Evolutionary conservation across 2,329 filamentous ascomycete species (phyloP).

Genomic region (Sporothrix pallida): DNA sequence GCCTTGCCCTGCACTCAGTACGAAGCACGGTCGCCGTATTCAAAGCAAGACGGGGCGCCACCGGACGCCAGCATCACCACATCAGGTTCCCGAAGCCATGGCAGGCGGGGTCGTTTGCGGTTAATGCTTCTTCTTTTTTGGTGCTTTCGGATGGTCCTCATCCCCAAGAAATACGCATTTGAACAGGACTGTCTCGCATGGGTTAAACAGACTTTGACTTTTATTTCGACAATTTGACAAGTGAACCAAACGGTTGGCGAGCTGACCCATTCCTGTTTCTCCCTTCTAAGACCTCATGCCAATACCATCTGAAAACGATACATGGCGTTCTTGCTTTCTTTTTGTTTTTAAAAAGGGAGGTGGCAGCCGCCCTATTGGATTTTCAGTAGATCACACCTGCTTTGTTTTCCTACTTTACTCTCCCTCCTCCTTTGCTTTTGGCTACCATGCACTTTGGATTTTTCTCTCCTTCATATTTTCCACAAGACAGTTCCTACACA

Average conservation of each 20-base stretch:
- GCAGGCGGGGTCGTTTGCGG: background rate
- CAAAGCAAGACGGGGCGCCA: background rate
- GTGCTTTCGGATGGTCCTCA: background rate
- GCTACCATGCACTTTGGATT: background rate
- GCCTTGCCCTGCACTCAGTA: background rate
- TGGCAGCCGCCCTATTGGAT: background rate
- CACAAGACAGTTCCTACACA: background rate
- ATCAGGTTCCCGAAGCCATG: background rate
- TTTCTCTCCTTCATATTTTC: background rate
- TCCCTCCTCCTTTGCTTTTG: background rate
- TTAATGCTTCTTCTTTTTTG: background rate
- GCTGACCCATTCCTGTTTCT: constrained; percentile 4
- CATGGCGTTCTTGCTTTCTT: background rate
- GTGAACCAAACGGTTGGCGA: constrained; percentile 16
- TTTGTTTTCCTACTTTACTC: background rate
- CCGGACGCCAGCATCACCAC: background rate
- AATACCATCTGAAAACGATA: constrained; percentile 5
- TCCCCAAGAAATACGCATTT: background rate
- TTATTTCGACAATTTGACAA: background rate
- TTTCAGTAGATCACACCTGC: too few species aligned
- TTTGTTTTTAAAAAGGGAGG: background rate
- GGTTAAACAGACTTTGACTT: background rate
- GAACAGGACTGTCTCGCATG: background rate
- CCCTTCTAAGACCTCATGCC: constrained; percentile 16
- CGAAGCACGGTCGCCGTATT: background rate